Base-by-base conservation (phyloP, 352 stramenopile genomes). In the Globisporangium solare region DNA sequence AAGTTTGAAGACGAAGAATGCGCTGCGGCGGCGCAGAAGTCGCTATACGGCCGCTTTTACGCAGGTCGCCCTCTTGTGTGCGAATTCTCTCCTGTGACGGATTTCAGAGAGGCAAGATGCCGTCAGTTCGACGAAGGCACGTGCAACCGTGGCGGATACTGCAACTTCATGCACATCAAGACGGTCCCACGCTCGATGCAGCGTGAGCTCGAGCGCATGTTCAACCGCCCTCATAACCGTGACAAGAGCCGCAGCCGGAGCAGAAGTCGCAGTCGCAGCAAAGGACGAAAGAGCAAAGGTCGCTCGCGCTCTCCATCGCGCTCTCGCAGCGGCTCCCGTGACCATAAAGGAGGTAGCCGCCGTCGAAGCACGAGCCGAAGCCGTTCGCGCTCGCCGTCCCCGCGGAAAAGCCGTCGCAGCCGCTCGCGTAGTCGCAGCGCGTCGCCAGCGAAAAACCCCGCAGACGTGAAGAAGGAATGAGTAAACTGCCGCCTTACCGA, bases 81-180 rank as follows among this genome's bases (percentile, higher is more conserved):
- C 48, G 98, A 99, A 67, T 99, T 99, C 70, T 98, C 92, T 47
- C 97, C 97, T 8, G 98, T 99, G 20, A 99, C 96, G 13, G 97
- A 99, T 73, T 99, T 99, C 70, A 78, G 93, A 58, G 96, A 99
- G 70, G 97, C 97, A 6, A 71, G 96, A 32, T 99, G 98, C 75
- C 83, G 97, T 46, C 97, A 99, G 74, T 99, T 98, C 66, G 97
- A 99, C 64, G 96, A 99, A 79, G 93, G 94, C 60, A 96, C 88
- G 20, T 99, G 98, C 79, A 92, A 91, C 63, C 83, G 97, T 20
- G 97, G 97, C 20, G 95, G 94, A 15, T 99, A 99, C 70, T 99
- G 98, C 83, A 99, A 99, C 79, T 99, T 99, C 68, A 99, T 99
- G 95, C 98, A 99, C 73, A 96, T 99, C 56, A 89, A 95, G 59